Percentiles rank a stretch among this genome's conserved stretches.
phyloP scores from a whole-genome alignment of 805 yeast genomes.

The Barnettozyma wickerhamii region DNA sequence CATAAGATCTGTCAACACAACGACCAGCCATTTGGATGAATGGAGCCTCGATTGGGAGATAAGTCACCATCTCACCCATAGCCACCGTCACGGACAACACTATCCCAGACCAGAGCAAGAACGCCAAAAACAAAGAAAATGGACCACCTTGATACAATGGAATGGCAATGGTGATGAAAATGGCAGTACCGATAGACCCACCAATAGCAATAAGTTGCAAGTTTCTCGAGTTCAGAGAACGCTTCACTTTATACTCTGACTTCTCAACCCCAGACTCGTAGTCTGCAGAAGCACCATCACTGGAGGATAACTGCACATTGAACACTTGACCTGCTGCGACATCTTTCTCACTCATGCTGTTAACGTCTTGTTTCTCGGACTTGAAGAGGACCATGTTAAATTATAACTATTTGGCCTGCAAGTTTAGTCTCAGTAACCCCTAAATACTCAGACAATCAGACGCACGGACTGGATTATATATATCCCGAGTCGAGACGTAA shows the following conservation, averaged over 20 bases:
- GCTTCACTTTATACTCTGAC: background rate
- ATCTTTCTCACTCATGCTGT: background rate
- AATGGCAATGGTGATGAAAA: constrained; percentile 57
- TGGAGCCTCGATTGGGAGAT: constrained; percentile 58
- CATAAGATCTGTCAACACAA: constrained; percentile 61
- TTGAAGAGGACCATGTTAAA: too few relatives aligned
- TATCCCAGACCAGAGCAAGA: constrained; percentile 57
- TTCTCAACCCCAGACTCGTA: background rate
- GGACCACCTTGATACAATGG: constrained; percentile 58
- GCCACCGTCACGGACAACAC: constrained; percentile 60
- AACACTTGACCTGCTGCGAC: background rate
- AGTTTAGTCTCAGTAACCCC: too few relatives aligned
- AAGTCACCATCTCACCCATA: constrained; percentile 61
- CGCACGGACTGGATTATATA: too few relatives aligned
- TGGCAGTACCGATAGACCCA: constrained; percentile 63
- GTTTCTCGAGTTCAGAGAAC: constrained; percentile 40
- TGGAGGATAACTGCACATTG: background rate
- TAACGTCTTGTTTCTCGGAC: background rate
- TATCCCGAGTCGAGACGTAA: too few relatives aligned
- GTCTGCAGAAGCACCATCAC: background rate
- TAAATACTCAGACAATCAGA: too few relatives aligned
- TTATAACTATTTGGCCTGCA: too few relatives aligned
- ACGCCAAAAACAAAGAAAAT: constrained; percentile 47
- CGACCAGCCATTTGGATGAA: constrained; percentile 60
- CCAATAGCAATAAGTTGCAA: constrained; percentile 65